These are phyloP conservation scores for Diplodia scrobiculata DNA, from an alignment of 2,329 filamentous ascomycete species.

Conservation along the genomic window DNA sequence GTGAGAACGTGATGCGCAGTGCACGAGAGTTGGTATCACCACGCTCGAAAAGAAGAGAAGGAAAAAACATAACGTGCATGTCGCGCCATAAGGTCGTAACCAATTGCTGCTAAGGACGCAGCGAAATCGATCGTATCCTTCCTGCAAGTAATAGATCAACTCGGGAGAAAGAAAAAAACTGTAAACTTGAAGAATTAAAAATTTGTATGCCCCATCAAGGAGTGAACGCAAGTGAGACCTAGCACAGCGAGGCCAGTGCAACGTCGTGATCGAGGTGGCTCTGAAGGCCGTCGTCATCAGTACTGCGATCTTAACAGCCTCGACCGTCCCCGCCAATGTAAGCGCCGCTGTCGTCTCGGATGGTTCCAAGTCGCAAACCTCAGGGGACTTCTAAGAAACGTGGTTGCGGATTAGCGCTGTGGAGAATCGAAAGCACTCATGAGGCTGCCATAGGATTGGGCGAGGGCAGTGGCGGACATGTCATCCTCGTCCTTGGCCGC, in stretches of 20 bases:
- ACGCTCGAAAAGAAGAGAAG: slow-evolving; percentile 1
- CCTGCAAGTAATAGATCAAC: background rate
- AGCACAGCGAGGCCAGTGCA: too few relatives aligned
- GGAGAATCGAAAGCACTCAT: slow-evolving; percentile 14
- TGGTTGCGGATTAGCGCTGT: background rate
- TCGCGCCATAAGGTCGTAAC: slow-evolving; percentile 26
- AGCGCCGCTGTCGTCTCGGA: slow-evolving; percentile 12
- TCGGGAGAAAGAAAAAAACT: background rate
- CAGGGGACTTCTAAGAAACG: slow-evolving; percentile 3
- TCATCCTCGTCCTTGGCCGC: slow-evolving; percentile 12
- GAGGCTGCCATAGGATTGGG: slow-evolving; percentile 6
- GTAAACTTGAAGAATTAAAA: background rate
- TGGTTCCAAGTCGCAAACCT: slow-evolving; percentile 23
- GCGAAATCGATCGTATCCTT: slow-evolving; percentile 9
- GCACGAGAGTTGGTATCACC: slow-evolving; percentile 5
- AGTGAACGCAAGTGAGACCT: background rate
- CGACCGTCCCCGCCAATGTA: slow-evolving; percentile 13
- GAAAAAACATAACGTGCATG: slow-evolving; percentile 26
- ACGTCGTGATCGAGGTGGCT: background rate
- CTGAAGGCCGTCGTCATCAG: background rate
- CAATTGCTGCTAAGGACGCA: slow-evolving; percentile 8
- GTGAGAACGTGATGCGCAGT: background rate
- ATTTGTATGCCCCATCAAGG: background rate
- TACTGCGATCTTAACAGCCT: background rate
- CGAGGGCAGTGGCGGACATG: slow-evolving; percentile 14